Evolutionary conservation across 2,329 filamentous ascomycete genomes (phyloP), one percentile per base, ranked within the genome.

Genomic region (Immersiporthe knoxdaviesiana): DNA sequence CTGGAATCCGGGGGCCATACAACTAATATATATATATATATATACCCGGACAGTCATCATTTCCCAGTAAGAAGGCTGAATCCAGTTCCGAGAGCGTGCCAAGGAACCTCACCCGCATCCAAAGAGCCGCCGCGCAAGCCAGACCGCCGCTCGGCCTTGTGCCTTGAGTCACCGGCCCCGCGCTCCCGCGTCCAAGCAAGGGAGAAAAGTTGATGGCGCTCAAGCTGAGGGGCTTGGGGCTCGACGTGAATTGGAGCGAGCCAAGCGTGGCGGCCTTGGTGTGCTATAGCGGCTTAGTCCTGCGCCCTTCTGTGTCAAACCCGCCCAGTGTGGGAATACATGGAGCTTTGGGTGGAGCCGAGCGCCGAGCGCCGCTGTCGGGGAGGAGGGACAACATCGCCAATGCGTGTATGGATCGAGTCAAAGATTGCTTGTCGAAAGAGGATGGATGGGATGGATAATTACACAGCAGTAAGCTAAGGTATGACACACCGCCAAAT

Each of bases 351-450:
- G 10, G 58, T n/a, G 59, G 37, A 12, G 59, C 59, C 59, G 61
- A 63, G 24, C 41, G 27, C 61, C 61, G 39, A 63, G 61, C 24
- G 39, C 61, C 61, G 61, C 61, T 47, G n/a, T 63, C 61, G 39
- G 39, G 35, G n/a, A n/a, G n/a, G n/a, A n/a, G n/a, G 37, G 35
- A 35, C n/a, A 11, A 11, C 30, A 21, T n/a, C 16, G 52, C 24
- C 14, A 16, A 30, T 56, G 24, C 5, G 52, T 8, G 27, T 56
- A 2, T 1, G 6, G 3, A 18, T 30, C 12, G 24, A 30, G 52
- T 56, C 24, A 56, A 8, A 10, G 11, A 39, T n/a, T n/a, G 8
- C 35, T 4, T 4, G 35, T 35, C 8, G 18, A 14, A 30, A 32
- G 27, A 30, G 18, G 1, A 24, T 7, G 24, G 27, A 1, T n/a